Evolutionary conservation across 371 early-diverging fungal genomes (phyloP), one percentile per base, ranked within the genome.

Genomic region (Caulochytrium protostelioides): DNA sequence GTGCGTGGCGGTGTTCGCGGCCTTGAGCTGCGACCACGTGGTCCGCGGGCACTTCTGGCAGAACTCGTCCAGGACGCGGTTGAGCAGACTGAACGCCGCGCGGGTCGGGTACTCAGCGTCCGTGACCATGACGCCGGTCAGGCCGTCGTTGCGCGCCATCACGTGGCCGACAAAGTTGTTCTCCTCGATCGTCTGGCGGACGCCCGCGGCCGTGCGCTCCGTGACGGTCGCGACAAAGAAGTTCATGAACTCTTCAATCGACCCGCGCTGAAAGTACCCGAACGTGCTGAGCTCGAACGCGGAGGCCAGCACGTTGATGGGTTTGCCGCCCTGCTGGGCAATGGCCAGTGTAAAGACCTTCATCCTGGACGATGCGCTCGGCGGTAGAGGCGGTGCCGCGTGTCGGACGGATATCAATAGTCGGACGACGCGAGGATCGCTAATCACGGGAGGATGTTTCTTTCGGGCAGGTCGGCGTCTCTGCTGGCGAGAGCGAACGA

Each of bases 91-190:
- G 54, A 85, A 83, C 3, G 92, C 90, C 5, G 83, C 83, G 32
- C 89, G 71, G 14, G 68, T 50, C n/a, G 90, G 94, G 51, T 94
- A 95, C 41, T 87, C 86, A 37, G 66, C 63, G 55, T 91, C 89
- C 9, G 80, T 73, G 8, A 92, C 62, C 27, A 83, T 71, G 17
- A 83, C 70, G 29, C 70, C 76, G 15, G 75, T 60, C 14, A 86
- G 57, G 15, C 76, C 80, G 47, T 72, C 74, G 1, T 65, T 47
- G 41, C 76, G 65, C 14, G 72, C 59, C 51, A 79, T 81, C 14
- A 76, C 76, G 55, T 85, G 79, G 30, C 73, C 79, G 20, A 83
- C 65, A 54, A 83, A 79, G 34, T 74, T 66, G 30, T 75, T 62
- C 44, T 85, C 70, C 37, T 86, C 81, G 34, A 94, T 70, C 30